Conservation (phyloP, 331 rosid species). For the Rosa hybrid region DNA sequence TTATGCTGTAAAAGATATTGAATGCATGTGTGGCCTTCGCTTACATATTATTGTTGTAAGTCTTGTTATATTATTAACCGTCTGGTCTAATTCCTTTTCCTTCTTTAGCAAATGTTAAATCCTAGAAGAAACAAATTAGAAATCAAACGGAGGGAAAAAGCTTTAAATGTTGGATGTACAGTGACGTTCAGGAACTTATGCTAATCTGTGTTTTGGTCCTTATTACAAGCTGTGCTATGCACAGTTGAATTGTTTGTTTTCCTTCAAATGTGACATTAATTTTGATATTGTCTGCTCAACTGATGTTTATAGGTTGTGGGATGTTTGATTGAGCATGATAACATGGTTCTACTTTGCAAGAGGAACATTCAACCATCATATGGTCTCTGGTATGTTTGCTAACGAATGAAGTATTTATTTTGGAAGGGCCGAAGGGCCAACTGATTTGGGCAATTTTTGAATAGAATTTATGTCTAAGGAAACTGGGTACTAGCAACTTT, state of each 20-base stretch:
- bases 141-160: neutral
- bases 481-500: conserved; percentile 10
- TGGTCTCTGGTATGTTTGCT: conserved; percentile 81
- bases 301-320: conserved; percentile 75
- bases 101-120: neutral
- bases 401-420: neutral
- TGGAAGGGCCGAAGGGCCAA: conserved; percentile 54
- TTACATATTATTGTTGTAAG: neutral
- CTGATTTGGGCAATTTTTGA: conserved; percentile 18
- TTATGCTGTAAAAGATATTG: neutral
- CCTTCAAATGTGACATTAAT: conserved; percentile 14
- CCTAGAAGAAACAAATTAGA: neutral
- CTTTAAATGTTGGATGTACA: neutral
- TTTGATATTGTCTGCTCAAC: conserved; percentile 28
- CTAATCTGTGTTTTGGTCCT: conserved; percentile 6
- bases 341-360: conserved; percentile 93
- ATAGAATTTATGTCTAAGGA: neutral
- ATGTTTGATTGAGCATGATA: conserved; percentile 82
- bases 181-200: neutral
- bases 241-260: neutral
- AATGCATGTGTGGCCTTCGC: neutral
- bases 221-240: conserved; percentile 1
- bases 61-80: neutral
- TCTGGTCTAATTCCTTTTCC: neutral
- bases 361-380: conserved; percentile 90